Evolutionary conservation across 371 early-diverging fungal genomes (phyloP).

Genomic region (Rhizoclosmatium hyalinum): DNA sequence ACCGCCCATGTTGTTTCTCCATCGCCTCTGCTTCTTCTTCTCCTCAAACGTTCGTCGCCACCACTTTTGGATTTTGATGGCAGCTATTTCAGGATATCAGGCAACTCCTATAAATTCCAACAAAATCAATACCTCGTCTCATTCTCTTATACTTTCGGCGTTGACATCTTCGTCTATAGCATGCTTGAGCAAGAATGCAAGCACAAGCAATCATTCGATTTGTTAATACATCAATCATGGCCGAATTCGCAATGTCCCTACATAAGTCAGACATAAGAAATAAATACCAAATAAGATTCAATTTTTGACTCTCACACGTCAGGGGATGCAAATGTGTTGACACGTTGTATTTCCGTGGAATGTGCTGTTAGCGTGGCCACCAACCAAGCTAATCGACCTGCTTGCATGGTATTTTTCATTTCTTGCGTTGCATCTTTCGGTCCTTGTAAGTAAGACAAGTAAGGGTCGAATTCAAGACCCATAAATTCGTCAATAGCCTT

Average conservation of each 20-base stretch:
- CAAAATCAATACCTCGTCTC: background rate
- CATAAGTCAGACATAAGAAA: background rate
- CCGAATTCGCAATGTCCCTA: conserved; percentile 26
- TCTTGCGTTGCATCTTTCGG: conserved; percentile 13
- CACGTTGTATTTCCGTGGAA: conserved; percentile 5
- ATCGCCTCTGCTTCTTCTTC: background rate
- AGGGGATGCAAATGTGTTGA: conserved; percentile 20
- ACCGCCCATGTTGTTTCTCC: background rate
- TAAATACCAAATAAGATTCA: background rate
- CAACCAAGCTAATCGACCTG: conserved; percentile 13
- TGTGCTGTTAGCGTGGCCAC: conserved; percentile 16
- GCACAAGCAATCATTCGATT: background rate
- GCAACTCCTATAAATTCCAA: no score
- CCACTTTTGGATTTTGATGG: conserved; percentile 13
- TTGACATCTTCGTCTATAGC: background rate
- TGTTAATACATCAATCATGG: conserved; percentile 3
- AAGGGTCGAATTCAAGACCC: conserved; percentile 41
- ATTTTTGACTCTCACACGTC: background rate
- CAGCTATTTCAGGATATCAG: no score
- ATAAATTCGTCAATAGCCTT: conserved; percentile 35
- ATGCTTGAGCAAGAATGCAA: background rate
- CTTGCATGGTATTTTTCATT: conserved; percentile 18
- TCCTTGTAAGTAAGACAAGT: conserved; percentile 34
- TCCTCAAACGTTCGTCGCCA: conserved; percentile 7
- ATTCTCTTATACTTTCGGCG: background rate